Base-by-base conservation (phyloP, 306 rosid species). In the Senna tora region DNA sequence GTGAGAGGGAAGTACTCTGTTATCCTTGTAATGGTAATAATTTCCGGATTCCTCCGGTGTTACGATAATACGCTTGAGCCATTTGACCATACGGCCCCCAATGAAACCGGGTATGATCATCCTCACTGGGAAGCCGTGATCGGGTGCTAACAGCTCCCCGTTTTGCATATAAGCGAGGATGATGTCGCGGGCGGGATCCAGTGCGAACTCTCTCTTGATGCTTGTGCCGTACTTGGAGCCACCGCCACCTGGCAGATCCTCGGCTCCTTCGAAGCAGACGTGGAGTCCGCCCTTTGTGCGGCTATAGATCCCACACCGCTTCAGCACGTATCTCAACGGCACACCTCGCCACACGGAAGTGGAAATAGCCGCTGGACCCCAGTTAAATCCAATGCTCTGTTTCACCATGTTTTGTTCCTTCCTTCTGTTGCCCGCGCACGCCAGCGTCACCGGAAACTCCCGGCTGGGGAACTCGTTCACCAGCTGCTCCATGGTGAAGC, bases 171-270 rank as follows among this genome's bases (percentile, higher is more conserved):
- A 89, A 6, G 97, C 97, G 0, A 93, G 39, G 0, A 90, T 86
- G 14, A 93, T 87, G 38, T 93, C 98, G 13, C 96, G 70, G 1
- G 94, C 45, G n/a, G 93, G 89, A 65, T 92, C 96, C 84, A 92
- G 72, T 0, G 94, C 97, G 4, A 85, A n/a, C 80, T 84, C 96
- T 19, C 75, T 74, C 71, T 57, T 73, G 9, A 92, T 8, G 22
- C 93, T 92, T 0, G 97, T 92, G 0, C 88, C 96, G 60, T 92
- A 89, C 72, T 89, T 89, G 47, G 87, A 79, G 9, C 96, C 97
- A 42, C 96, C 96, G n/a, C 92, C 97, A 47, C 92, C 97, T 0
- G 96, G 93, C 76, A 92, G 64, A 16, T 89, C 93, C 82, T 92
- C 97, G 0, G 85, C 87, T 0, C 97, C 97, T 56, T 92, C 97